These are phyloP conservation scores for Exobasidium cylindrosporum DNA, from an alignment of 1,284 basidiomycete species.

Conservation along the genomic window DNA sequence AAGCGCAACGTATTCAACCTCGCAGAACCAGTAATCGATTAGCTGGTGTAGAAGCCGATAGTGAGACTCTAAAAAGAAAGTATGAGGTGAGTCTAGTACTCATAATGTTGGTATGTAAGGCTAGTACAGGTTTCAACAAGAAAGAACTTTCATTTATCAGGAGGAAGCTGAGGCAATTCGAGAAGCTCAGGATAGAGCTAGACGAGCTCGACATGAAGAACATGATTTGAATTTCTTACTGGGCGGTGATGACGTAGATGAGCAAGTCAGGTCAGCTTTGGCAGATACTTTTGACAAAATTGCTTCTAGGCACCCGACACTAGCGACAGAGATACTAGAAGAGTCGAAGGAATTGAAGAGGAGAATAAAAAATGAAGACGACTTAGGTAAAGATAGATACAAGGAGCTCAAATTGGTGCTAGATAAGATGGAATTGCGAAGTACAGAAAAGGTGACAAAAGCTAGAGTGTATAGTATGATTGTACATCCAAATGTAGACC, in stretches of 20 bases:
- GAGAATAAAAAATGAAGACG: constrained; percentile 4
- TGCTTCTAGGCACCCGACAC: constrained; percentile 1
- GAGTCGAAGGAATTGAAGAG: constrained; percentile 18
- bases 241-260: constrained; percentile 25
- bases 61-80: constrained; percentile 33
- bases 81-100: constrained; percentile 25
- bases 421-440: constrained; percentile 39
- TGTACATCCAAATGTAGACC: constrained; percentile 41
- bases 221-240: constrained; percentile 32
- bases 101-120: no score
- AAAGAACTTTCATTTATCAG: constrained; percentile 1
- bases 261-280: constrained; percentile 23
- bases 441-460: constrained; percentile 35
- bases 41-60: constrained; percentile 30
- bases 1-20: constrained; percentile 7
- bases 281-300: constrained; percentile 11
- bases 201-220: constrained; percentile 34
- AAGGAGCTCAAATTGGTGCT: constrained; percentile 32
- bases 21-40: constrained; percentile 1
- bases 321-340: constrained; percentile 19
- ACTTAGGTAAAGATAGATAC: constrained; percentile 14
- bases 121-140: neutral
- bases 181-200: constrained; percentile 29
- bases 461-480: constrained; percentile 47
- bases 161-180: constrained; percentile 28